A percentile compares a stretch with the other conserved stretches of the same genome.
Evolutionary conservation across 441 rosid species (phyloP).

Genomic region (Pelargonium myrrhifolium): DNA sequence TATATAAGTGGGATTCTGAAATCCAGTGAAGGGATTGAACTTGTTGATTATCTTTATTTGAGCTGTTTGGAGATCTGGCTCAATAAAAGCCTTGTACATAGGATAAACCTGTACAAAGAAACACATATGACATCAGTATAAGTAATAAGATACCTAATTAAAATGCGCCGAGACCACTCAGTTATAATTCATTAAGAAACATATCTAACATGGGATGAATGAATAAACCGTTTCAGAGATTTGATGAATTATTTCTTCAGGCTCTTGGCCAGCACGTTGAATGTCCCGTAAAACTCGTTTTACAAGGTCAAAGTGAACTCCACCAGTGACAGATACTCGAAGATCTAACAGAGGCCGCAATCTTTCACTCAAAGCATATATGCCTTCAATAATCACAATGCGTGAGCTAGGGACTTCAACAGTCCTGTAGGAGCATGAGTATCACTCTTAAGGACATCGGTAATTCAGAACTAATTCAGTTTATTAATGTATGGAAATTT

Average conservation of each 20-base stretch:
- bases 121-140: constrained; percentile 3
- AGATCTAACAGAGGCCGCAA: constrained; percentile 87
- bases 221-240: constrained; percentile 81
- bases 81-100: constrained; percentile 97
- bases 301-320: constrained; percentile 94
- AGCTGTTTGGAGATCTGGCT: constrained; percentile 93
- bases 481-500: background rate
- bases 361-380: constrained; percentile 82
- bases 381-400: constrained; percentile 90
- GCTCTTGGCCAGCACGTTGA: constrained; percentile 96
- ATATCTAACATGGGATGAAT: constrained; percentile 20
- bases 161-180: constrained; percentile 15
- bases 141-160: background rate
- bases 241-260: constrained; percentile 95
- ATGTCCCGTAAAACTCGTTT: constrained; percentile 92
- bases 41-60: constrained; percentile 88
- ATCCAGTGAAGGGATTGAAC: constrained; percentile 92
- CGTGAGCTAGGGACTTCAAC: constrained; percentile 87
- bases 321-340: constrained; percentile 94
- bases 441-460: background rate
- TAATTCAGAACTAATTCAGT: background rate
- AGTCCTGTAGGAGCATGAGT: constrained; percentile 43
- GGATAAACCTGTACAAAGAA: constrained; percentile 68
- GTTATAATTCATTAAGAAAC: constrained; percentile 13
- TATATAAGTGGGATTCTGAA: constrained; percentile 89